Base-by-base conservation (phyloP, 306 rosid genomes). In the Trifolium subterraneum region DNA sequence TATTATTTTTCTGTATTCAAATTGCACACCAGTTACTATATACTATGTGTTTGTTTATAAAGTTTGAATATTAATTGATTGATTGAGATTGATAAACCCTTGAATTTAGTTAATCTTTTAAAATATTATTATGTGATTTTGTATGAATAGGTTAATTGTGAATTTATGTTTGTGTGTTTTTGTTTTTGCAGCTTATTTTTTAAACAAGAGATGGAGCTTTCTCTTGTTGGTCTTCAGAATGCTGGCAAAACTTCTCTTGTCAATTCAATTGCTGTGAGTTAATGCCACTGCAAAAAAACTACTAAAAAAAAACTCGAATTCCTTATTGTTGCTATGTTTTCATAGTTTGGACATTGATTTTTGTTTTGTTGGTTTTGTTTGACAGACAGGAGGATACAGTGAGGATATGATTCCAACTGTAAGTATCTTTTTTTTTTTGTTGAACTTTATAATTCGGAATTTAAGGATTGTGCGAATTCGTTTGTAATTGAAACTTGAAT, bases 351-450 rank as follows among this genome's bases (percentile, higher is more conserved):
- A 45, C 45, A 73, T 84, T 77, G 39, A 71, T 60, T 12, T 55
- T 62, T 77, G 36, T 42, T 10, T 54, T 0, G 55, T 63, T 52
- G 0, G 41, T 42, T 72, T 68, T 80, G 77, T 70, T 85, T 72
- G 25, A 54, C 92, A 94, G 98, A 91, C 98, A 4, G 98, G 97
- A 58, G 97, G 89, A 16, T 94, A 90, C 84, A 91, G 84, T 8
- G 97, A 94, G 82, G 98, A 94, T 86, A 94, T 94, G 98, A 91
- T 94, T 87, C 98, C 97, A 88, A 91, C 98, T 20, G 98, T 94
- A 51, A 50, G 96, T 83, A 58, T 68, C 73, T 70, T 84, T 66
- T 47, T 11, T 58, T 72, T 33, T 63, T 42, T 6, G 60, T 61
- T 12, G 22, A 47, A 23, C 75, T 16, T 70, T 74, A 44, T 27